These are phyloP conservation scores for Capsella bursapastoris DNA, from an alignment of 345 rosid species.

Conservation along the genomic window DNA sequence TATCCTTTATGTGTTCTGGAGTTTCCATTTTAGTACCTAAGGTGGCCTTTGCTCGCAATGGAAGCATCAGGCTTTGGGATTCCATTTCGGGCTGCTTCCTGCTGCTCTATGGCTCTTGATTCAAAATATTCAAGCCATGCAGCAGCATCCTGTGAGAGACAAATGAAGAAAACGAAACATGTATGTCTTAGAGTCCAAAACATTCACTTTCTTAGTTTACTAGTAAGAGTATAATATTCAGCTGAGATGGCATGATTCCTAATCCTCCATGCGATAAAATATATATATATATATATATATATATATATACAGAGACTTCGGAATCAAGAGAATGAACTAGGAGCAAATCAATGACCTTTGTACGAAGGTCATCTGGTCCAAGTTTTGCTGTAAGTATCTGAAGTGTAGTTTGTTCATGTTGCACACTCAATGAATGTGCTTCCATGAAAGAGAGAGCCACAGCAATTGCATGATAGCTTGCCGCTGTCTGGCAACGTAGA, in stretches of 20 bases:
- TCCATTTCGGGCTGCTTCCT: constrained; percentile 89
- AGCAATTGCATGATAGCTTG: constrained; percentile 98
- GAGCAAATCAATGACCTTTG: constrained; percentile 60
- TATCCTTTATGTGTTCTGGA: constrained; percentile 40
- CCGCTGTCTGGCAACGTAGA: constrained; percentile 75
- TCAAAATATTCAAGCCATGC: constrained; percentile 98
- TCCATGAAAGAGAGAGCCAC: constrained; percentile 96
- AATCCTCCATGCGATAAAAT: constrained; percentile 4
- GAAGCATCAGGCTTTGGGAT: constrained; percentile 94
- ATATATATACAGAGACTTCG: not conserved
- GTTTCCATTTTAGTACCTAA: constrained; percentile 66
- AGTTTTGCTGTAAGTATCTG: constrained; percentile 87
- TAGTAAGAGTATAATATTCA: constrained; percentile 6
- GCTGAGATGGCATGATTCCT: constrained; percentile 25
- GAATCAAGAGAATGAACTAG: not conserved
- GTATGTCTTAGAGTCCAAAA: constrained; percentile 22
- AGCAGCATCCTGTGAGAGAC: constrained; percentile 75
- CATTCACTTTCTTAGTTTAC: not conserved
- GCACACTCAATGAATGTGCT: constrained; percentile 90
- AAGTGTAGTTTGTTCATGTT: constrained; percentile 93
- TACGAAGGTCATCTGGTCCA: constrained; percentile 89
- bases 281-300: too few species aligned
- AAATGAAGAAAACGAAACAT: constrained; percentile 10
- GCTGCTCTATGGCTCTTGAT: constrained; percentile 90
- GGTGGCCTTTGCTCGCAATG: constrained; percentile 95